Evolutionary conservation across 2,329 filamentous ascomycete species (phyloP), one percentile per base, ranked within the genome.

Genomic region (Neonectria magnoliae): DNA sequence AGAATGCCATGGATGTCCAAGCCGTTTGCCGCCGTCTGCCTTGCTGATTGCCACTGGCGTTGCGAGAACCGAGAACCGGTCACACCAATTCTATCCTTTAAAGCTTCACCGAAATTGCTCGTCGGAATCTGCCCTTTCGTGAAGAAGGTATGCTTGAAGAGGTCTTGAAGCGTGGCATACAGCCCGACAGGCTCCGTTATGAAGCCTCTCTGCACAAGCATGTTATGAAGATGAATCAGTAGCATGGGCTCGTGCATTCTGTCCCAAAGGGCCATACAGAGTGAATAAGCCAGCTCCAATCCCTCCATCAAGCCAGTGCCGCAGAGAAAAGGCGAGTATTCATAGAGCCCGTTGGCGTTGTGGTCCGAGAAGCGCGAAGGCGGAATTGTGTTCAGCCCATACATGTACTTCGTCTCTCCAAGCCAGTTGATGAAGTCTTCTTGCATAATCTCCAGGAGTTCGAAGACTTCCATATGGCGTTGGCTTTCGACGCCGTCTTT

Each of bases 241-340:
- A 80, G 65, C 1, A 79, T 71, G 3, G 80, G 74, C 44, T 84
- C 82, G 0, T 75, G 75, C 0, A 81, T 70, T 4, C 52, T 60
- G 13, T 84, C 82, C 78, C 79, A 82, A 0, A 85, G 8, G 1
- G 65, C 3, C 65, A 84, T 73, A 25, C 70, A 68, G 8, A 74
- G 53, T 2, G 67, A 65, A 62, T 82, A 84, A 0, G 76, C 67
- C 22, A 82, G 53, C 33, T 83, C 78, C 0, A 86, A 75, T 2
- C 73, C 80, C 66, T 86, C 83, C 50, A 76, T 71, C 8, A 86
- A 73, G 0, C 82, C 81, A n/a, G 78, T 77, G 18, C 82, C 83
- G 42, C 83, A 85, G 3, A 84, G 76, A 41, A 80, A 85, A 0
- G 83, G 84, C 4, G 81, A 85, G 59, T 82, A 83, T 16, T 82